Base-by-base conservation (phyloP, 805 yeast genomes). In the Metschnikowia henanensis region DNA sequence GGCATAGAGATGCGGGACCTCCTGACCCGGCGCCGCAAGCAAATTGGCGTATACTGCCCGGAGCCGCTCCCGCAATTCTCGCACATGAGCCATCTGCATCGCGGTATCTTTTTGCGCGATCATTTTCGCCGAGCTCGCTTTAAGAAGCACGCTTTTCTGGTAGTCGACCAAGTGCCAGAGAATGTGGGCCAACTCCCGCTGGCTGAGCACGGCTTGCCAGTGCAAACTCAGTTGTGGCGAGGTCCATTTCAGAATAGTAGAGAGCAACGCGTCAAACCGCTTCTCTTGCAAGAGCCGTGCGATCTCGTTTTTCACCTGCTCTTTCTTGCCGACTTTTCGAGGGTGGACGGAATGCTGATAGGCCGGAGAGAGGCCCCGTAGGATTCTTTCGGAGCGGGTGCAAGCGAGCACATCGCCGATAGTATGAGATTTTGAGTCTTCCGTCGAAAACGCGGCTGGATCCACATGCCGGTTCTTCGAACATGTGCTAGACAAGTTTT, bases 31-130 rank as follows among this genome's bases (percentile, higher is more conserved):
- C 10, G 15, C 40, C 22, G 26, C 22, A n/a, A 53, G 43, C 26
- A 53, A 39, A 21, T 49, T 47, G 33, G 49, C 42, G 41, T 49
- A 53, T 2, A 53, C 37, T n/a, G 29, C 33, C 16, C 57, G 40
- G 37, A 53, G 39, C 28, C 40, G 47, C n/a, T 51, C 49, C 6
- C 53, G 34, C 23, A 41, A 32, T 15, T 45, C 41, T 6, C 46
- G 50, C 18, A 51, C 50, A 19, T 40, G 45, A 6, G 52, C 41
- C 38, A 41, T 34, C 16, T 23, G 36, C 22, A 26, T 6, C 9
- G 33, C 7, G 13, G 12, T 20, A 10, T 22, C 38, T 6, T 7
- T 7, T 6, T 32, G 21, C 9, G 25, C 28, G 22, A 37, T 21
- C 34, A 37, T 30, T 31, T 36, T 40, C 30, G 30, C 18, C 21